Evolutionary conservation across 2,329 filamentous ascomycete species (phyloP), one percentile per base, ranked within the genome.

Genomic region (Microdochium bolleyi): DNA sequence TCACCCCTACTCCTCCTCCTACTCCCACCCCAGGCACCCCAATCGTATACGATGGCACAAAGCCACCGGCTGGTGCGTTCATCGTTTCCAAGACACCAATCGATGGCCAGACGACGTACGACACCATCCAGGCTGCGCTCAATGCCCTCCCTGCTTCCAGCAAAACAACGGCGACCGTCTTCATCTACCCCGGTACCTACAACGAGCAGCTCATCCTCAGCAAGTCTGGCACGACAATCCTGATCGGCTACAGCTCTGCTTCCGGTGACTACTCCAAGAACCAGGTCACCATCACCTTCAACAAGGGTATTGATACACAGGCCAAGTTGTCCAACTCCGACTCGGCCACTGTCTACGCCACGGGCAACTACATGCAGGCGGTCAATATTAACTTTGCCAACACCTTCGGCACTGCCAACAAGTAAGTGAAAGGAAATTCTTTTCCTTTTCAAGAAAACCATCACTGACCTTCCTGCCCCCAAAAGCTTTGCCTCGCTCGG

Each of bases 301-400:
- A 54, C 38, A 46, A 51, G 67, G 69, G 67, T n/a, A 62, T 67
- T n/a, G 63, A 69, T 52, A 72, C 69, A 1, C 65, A 69, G 51
- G 63, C 63, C 14, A 59, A 63, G 49, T 62, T 63, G 24, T 67
- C 64, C 46, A 63, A 72, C 52, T 66, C 66, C 8, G 68, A 72
- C 51, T 62, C 64, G 14, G 69, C 69, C 10, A 72, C 70, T 11
- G 66, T 72, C 2, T 71, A 71, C 51, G 64, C 64, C 2, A 70
- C 62, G 1, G 69, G 68, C 10, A 71, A 71, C 51, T 68, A 70
- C 58, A 68, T 71, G 53, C 54, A 59, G 38, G 67, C 65, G 0
- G 65, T 65, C 56, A 72, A 71, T 53, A 67, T 71, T 58, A 70
- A 72, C 53, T 70, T 72, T 52, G 58, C 62, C 24, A 72, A 72